Conservation (phyloP, 208 protist species). For the Phytomonas francai region DNA sequence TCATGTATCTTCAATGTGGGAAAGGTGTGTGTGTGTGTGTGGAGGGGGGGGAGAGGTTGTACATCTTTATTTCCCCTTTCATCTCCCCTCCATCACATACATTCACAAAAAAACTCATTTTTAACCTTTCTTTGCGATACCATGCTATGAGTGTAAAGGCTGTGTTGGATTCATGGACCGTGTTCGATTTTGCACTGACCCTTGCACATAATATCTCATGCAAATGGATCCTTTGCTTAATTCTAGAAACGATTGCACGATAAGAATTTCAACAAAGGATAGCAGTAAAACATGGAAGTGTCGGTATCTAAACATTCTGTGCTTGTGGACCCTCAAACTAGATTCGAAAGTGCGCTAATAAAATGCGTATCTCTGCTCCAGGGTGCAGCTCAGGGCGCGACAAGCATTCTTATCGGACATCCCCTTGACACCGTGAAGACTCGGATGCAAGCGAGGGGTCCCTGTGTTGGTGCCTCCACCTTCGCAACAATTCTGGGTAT, state of each 20-base stretch:
- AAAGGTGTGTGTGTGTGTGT: too few relatives aligned
- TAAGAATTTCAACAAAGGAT: not conserved
- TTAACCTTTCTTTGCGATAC: not conserved
- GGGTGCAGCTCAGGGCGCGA: constrained; percentile 69
- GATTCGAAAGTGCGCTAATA: not conserved
- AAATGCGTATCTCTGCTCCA: constrained; percentile 28
- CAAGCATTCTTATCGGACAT: constrained; percentile 65
- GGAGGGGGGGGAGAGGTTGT: not conserved
- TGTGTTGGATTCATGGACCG: not conserved
- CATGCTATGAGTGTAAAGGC: not conserved
- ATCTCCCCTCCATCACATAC: not conserved
- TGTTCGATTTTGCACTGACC: not conserved
- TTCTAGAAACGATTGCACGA: not conserved
- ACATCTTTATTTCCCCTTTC: not conserved
- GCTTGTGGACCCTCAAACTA: not conserved
- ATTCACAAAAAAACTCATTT: not conserved
- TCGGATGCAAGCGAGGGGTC: constrained; percentile 73
- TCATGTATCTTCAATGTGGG: not conserved
- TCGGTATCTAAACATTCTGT: not conserved
- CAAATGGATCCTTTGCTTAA: not conserved
- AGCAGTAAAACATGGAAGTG: not conserved
- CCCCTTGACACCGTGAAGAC: constrained; percentile 87
- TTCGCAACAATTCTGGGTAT: constrained; percentile 54
- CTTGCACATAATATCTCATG: not conserved
- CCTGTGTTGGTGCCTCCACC: constrained; percentile 27